A percentile compares a stretch with the other conserved stretches of the same genome.
Evolutionary conservation across 805 yeast genomes (phyloP).

Genomic region (Candida morakotiae): DNA sequence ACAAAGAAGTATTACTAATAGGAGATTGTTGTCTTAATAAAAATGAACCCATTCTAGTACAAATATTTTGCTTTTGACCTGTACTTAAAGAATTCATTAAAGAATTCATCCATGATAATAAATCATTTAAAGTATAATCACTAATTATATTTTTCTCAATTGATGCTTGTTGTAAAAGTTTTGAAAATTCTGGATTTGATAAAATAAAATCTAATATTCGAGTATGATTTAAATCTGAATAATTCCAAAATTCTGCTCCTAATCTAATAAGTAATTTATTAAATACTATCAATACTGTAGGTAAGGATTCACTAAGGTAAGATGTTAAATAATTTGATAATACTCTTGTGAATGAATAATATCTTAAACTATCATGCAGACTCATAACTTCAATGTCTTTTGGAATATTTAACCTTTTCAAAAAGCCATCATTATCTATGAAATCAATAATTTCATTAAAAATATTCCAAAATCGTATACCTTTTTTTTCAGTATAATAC

Average conservation of each 20-base stretch:
- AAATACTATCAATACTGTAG: conserved; percentile 52
- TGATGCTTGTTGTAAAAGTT: conserved; percentile 20
- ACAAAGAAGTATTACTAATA: not conserved
- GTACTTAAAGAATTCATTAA: conserved; percentile 33
- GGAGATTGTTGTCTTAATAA: conserved; percentile 6
- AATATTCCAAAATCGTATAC: conserved; percentile 47
- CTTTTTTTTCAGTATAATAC: conserved; percentile 38
- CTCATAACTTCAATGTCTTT: conserved; percentile 27
- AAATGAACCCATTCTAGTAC: conserved; percentile 41
- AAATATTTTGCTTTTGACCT: conserved; percentile 50
- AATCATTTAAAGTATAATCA: conserved; percentile 28
- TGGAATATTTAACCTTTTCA: conserved; percentile 23
- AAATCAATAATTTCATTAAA: conserved; percentile 31
- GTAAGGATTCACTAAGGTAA: conserved; percentile 45
- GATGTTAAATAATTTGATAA: conserved; percentile 53
- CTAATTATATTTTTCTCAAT: conserved; percentile 1
- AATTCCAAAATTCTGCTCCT: conserved; percentile 49
- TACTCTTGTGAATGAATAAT: conserved; percentile 34
- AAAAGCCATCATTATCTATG: conserved; percentile 31
- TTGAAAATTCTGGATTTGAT: conserved; percentile 46
- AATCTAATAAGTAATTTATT: conserved; percentile 39
- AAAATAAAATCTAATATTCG: conserved; percentile 59
- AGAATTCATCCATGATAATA: conserved; percentile 55
- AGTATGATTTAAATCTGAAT: conserved; percentile 49
- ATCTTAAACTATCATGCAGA: conserved; percentile 24